phyloP scores from a whole-genome alignment of 1,284 basidiomycete genomes.

The Boletus mariae region DNA sequence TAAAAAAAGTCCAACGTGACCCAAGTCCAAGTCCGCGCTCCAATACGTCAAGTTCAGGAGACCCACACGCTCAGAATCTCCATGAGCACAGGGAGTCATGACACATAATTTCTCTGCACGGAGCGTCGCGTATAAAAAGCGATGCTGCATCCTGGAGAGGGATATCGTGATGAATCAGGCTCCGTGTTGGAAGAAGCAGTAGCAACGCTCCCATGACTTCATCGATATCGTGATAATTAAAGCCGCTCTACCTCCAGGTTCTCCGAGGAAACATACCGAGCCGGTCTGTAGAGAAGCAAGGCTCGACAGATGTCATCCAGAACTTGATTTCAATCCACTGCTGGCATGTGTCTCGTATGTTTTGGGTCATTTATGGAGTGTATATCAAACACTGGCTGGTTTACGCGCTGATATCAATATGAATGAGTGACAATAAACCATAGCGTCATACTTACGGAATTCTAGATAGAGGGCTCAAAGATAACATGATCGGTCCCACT shows the following conservation, averaged over 20 bases:
- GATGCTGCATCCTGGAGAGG: not conserved
- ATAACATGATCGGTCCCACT: not conserved
- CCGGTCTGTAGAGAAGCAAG: slow-evolving; percentile 8
- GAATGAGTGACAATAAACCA: slow-evolving; percentile 12
- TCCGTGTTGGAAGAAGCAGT: slow-evolving; percentile 11
- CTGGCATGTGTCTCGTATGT: slow-evolving; percentile 11
- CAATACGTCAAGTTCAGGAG: not conserved
- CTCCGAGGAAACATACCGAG: slow-evolving; percentile 18
- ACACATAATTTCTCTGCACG: not conserved
- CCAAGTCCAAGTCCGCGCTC: not conserved
- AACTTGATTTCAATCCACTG: not conserved
- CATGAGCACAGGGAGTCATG: not conserved
- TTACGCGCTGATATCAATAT: slow-evolving; percentile 12
- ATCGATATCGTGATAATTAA: slow-evolving; percentile 14
- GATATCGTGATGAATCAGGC: slow-evolving; percentile 1
- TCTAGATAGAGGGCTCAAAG: not conserved
- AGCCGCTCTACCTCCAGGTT: slow-evolving; percentile 5
- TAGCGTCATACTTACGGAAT: slow-evolving; percentile 12
- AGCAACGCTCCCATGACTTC: not conserved
- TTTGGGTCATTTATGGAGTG: not conserved
- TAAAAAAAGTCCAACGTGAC: not conserved
- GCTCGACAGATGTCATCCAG: slow-evolving; percentile 1
- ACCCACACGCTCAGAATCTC: not conserved
- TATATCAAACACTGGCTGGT: not conserved
- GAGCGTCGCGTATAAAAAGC: not conserved